Base-by-base conservation (phyloP, 1,284 basidiomycete species). In the Tremellales sp. region DNA sequence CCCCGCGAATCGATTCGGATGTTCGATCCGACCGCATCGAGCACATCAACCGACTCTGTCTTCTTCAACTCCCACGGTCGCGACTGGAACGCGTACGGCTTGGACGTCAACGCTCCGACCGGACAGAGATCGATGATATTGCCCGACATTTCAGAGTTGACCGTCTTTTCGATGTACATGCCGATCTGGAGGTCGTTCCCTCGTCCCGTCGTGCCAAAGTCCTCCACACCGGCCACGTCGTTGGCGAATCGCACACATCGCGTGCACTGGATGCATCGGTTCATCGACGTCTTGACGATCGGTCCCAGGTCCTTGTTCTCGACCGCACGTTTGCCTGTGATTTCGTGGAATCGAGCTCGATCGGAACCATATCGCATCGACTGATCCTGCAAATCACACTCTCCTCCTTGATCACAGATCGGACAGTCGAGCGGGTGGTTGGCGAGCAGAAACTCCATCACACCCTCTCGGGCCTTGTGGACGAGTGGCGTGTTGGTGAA, bases 341-440 rank as follows among this genome's bases (percentile, higher is more conserved):
- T 89, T 77, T 99, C 94, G 77, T 97, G 93, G 82, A 97, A 97
- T 40, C 95, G 85, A 5, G 89, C 86, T 53, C 95, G 86, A 77
- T 99, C 94, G 10, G 92, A 87, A 39, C 94, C 94, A 70, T 98
- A 99, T 47, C 94, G 87, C 93, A 98, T 97, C 22, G 93, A 94
- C 75, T 99, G 95, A 75, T 99, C 94, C 78, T 99, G 94, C 19
- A 99, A 80, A 72, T 99, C 95, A 72, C 95, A 99, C 80, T 98
- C 94, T 53, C 89, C 90, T 73, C 89, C 90, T 75, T 94, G 92
- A 72, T 99, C 95, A 67, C 94, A 99, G 60, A 98, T 89, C 28
- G 95, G 94, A 76, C 94, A 98, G 57, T 98, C 94, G 51, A 99
- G 80, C 3, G 94, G 94, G 70, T 98, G 94, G 76, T 98, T 98